Base-by-base conservation (phyloP, 345 rosid genomes). In the Gossypium rotundifolium region DNA sequence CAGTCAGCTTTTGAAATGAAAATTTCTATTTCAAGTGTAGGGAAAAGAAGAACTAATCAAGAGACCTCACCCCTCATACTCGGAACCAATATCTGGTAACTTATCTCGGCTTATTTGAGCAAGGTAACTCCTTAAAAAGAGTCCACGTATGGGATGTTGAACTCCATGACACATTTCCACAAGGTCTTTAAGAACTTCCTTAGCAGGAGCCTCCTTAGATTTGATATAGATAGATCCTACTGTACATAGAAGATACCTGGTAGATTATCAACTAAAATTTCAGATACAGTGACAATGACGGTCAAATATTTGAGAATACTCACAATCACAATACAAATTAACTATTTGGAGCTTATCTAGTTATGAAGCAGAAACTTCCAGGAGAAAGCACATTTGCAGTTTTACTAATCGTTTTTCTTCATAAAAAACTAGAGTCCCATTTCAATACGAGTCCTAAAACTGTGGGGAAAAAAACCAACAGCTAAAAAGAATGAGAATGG, bases 111-210 rank as follows among this genome's bases (percentile, higher is more conserved):
- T 91, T 78, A 91, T 81, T 88, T 87, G 98, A 51, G 97, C 88
- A 68, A 91, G 97, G 76, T 91, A 93, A 87, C 93, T 93, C 86
- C 98, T 90, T 70, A 93, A 73, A 78, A 93, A 93, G 17, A 93
- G 90, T 54, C 97, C 97, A 46, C 97, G 93, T 13, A 91, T 81
- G 4, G 98, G 98, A 86, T 93, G 88, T 70, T 93, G 98, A 84
- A 93, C 87, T 46, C 88, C 94, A 25, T 91, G 96, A 76, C 98
- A 91, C 97, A 93, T 93, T 75, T 93, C 98, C 42, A 90, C 94
- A 52, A 93, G 94, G 82, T 91, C 97, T 73, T 89, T 90, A 23
- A 93, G 94, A 61, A 93, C 81, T 80, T 93, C 96, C 81, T 88
- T 91, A 1, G 94, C 84, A 46, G 92, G 94, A 77, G 89, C 94